phyloP scores from a whole-genome alignment of 129 eudicot genomes.

The Artemisia tridentata region DNA sequence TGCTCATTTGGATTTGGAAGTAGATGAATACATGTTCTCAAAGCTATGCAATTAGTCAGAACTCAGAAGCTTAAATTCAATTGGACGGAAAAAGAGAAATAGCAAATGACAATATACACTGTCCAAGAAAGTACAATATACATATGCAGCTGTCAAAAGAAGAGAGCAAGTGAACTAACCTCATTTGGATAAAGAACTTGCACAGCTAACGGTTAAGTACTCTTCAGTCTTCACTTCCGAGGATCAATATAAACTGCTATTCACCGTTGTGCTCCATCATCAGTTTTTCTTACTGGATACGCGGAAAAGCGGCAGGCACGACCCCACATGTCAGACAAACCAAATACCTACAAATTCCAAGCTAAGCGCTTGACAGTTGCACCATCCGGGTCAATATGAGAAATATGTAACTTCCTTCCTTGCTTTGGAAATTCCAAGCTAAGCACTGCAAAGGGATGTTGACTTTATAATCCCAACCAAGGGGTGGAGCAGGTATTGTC shows the following conservation, averaged over 20 bases:
- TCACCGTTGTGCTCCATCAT: not conserved
- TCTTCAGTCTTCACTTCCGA: not conserved
- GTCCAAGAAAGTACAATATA: not conserved
- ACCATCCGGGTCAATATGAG: not conserved
- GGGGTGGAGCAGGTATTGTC: no score
- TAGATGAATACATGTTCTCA: not conserved
- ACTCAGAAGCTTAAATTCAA: not conserved
- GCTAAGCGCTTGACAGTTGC: constrained; percentile 14
- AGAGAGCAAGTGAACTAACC: constrained; percentile 12
- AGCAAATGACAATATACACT: constrained; percentile 3
- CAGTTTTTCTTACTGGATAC: no score
- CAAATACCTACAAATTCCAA: not conserved
- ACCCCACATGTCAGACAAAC: not conserved
- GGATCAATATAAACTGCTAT: not conserved
- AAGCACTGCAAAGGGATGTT: not conserved
- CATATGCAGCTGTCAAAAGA: not conserved
- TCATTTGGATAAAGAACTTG: not conserved
- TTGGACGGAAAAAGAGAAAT: not conserved
- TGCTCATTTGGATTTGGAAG: not conserved
- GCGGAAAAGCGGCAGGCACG: not conserved
- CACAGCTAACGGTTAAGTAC: not conserved
- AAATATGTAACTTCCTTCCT: not conserved
- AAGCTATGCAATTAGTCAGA: not conserved
- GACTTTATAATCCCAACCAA: no score
- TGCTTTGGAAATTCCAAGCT: not conserved